Conservation (phyloP, 2,329 filamentous ascomycete genomes). For the Paramyrothecium sp. region DNA sequence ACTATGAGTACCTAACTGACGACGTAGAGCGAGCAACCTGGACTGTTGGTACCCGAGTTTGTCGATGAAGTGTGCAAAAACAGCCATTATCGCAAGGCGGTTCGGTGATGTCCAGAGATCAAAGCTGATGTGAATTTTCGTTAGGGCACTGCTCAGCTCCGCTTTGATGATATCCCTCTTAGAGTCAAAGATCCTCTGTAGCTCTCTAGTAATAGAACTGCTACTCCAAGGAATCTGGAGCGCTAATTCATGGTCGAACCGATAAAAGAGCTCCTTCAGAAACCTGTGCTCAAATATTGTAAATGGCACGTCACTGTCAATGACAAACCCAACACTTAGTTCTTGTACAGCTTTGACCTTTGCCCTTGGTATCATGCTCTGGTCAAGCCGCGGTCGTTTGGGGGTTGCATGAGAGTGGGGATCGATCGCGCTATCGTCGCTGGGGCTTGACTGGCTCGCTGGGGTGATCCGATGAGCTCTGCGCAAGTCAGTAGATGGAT, state of each 20-base stretch:
- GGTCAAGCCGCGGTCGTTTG: constrained; percentile 2
- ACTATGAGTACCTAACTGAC: background rate
- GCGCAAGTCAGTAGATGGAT: constrained; percentile 3
- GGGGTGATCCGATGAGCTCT: constrained; percentile 4
- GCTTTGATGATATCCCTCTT: constrained; percentile 2
- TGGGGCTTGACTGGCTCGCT: background rate
- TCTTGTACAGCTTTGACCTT: constrained; percentile 6
- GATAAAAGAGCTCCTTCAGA: constrained; percentile 5
- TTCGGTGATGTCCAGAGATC: no score
- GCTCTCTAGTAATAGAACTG: constrained; percentile 4
- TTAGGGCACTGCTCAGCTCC: constrained; percentile 1
- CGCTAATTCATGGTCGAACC: constrained; percentile 1
- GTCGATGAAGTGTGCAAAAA: background rate
- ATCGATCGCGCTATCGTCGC: constrained; percentile 3
- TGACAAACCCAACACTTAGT: constrained; percentile 5
- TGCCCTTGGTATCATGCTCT: constrained; percentile 10
- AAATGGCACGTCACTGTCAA: constrained; percentile 7
- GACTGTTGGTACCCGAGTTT: background rate
- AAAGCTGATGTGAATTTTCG: constrained; percentile 1
- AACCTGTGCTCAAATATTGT: no score
- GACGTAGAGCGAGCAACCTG: background rate
- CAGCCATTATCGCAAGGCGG: background rate
- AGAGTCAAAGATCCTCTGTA: constrained; percentile 2
- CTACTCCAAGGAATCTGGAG: background rate
- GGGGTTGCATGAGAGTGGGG: constrained; percentile 2